These are phyloP conservation scores for Roridomyces roridus DNA, from an alignment of 768 basidiomycete species.

Conservation along the genomic window DNA sequence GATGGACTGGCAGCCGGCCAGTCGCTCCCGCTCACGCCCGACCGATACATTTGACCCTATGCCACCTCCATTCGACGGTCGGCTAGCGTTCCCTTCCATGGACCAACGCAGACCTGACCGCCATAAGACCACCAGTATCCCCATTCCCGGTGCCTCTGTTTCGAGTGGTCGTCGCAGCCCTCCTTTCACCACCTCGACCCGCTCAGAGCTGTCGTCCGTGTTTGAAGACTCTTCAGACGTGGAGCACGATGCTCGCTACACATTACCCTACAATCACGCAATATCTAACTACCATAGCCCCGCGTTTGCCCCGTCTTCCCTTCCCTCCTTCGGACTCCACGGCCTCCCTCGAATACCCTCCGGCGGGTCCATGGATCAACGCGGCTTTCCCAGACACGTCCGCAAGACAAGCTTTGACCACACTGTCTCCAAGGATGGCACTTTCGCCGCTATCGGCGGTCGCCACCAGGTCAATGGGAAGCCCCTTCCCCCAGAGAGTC, in stretches of 20 bases:
- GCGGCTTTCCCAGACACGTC: conserved; percentile 81
- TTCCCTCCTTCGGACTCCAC: conserved; percentile 75
- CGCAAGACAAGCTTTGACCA: conserved; percentile 97
- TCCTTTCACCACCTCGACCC: conserved; percentile 42
- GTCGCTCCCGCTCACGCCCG: conserved; percentile 80
- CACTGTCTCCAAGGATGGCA: conserved; percentile 75
- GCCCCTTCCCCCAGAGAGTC: conserved; percentile 67
- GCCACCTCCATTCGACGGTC: conserved; percentile 45
- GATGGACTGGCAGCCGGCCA: conserved; percentile 89
- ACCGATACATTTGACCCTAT: conserved; percentile 64
- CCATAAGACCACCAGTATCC: conserved; percentile 39
- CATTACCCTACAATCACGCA: conserved; percentile 42
- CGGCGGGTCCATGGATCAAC: conserved; percentile 44
- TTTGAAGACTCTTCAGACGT: conserved; percentile 50
- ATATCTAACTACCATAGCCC: conserved; percentile 52
- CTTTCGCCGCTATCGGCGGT: conserved; percentile 62
- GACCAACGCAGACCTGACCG: conserved; percentile 31
- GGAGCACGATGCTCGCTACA: conserved; percentile 33
- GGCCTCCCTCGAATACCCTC: conserved; percentile 52
- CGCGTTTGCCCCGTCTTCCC: conserved; percentile 69
- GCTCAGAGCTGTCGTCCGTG: conserved; percentile 51
- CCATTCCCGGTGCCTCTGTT: conserved; percentile 51
- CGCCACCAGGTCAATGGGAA: conserved; percentile 85
- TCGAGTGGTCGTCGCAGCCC: conserved; percentile 54
- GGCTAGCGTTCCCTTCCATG: conserved; percentile 50